phyloP scores from a whole-genome alignment of 2,329 filamentous ascomycete species.

The Tympanopsis confertula region DNA sequence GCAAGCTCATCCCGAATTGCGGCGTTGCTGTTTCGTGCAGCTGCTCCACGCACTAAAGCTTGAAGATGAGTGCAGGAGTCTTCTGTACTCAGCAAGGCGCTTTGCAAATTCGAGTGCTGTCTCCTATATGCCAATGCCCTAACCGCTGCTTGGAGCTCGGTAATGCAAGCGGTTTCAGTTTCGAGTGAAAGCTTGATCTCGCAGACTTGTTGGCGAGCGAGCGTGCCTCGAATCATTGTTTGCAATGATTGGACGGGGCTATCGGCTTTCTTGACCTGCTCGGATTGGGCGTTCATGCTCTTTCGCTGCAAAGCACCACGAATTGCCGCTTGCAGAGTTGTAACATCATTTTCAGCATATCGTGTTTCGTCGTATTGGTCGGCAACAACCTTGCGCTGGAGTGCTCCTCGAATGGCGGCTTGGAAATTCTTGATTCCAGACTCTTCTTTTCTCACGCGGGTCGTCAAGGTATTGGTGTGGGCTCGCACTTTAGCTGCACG shows the following conservation, averaged over 20 bases:
- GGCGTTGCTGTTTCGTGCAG: background rate
- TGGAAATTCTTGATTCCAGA: conserved; percentile 56
- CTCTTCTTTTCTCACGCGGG: conserved; percentile 48
- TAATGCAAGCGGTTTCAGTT: conserved; percentile 24
- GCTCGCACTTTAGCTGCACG: conserved; percentile 54
- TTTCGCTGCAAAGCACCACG: conserved; percentile 52
- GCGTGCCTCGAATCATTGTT: conserved; percentile 18
- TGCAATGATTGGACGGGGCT: conserved; percentile 38
- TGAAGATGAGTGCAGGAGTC: background rate
- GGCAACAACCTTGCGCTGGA: conserved; percentile 45
- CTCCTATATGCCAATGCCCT: background rate
- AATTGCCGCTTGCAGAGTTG: conserved; percentile 52
- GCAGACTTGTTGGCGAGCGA: conserved; percentile 7
- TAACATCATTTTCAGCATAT: conserved; percentile 36
- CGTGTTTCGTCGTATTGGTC: conserved; percentile 44
- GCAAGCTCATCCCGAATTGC: background rate
- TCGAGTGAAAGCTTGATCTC: conserved; percentile 36
- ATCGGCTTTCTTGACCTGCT: conserved; percentile 35
- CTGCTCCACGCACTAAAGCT: conserved; percentile 6
- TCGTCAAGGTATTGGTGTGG: conserved; percentile 41
- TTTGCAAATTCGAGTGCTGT: background rate
- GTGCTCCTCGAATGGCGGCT: conserved; percentile 53
- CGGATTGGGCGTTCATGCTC: conserved; percentile 35
- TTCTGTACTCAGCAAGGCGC: background rate
- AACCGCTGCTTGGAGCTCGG: background rate